Conservation (phyloP, 164 flowering plant genomes). For the Echeveria elegans region DNA sequence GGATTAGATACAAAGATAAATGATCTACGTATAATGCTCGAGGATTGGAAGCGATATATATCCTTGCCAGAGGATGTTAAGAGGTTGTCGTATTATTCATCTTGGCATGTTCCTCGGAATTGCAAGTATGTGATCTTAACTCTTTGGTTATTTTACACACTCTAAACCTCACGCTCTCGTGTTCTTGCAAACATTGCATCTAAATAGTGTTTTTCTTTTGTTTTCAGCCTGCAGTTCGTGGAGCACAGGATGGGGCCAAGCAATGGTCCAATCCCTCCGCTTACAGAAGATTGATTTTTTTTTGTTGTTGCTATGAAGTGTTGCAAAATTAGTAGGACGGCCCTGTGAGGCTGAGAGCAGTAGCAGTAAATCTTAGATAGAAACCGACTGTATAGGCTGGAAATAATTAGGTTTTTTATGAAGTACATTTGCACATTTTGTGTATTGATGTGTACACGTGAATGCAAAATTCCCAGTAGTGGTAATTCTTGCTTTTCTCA, state of each 20-base stretch:
- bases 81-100: constrained; percentile 13
- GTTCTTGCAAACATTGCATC: not conserved
- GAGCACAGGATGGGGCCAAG: not conserved
- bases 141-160: not conserved
- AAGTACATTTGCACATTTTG: too few relatives aligned
- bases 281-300: not conserved
- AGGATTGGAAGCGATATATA: constrained; percentile 59
- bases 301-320: not conserved
- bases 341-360: not conserved
- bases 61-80: constrained; percentile 34
- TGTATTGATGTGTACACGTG: too few relatives aligned
- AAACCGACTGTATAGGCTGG: too few relatives aligned
- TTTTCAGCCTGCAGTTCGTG: constrained; percentile 2
- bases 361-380: not conserved
- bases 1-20: constrained; percentile 63
- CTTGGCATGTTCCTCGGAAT: constrained; percentile 65
- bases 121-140: constrained; percentile 40
- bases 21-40: constrained; percentile 59
- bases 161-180: not conserved
- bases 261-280: not conserved
- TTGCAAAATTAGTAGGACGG: not conserved
- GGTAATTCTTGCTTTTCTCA: not conserved
- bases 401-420: too few relatives aligned
- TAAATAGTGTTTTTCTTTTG: not conserved
- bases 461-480: too few relatives aligned